These are phyloP conservation scores for Clavulina sp. DNA, from an alignment of 768 basidiomycete species.

Conservation along the genomic window DNA sequence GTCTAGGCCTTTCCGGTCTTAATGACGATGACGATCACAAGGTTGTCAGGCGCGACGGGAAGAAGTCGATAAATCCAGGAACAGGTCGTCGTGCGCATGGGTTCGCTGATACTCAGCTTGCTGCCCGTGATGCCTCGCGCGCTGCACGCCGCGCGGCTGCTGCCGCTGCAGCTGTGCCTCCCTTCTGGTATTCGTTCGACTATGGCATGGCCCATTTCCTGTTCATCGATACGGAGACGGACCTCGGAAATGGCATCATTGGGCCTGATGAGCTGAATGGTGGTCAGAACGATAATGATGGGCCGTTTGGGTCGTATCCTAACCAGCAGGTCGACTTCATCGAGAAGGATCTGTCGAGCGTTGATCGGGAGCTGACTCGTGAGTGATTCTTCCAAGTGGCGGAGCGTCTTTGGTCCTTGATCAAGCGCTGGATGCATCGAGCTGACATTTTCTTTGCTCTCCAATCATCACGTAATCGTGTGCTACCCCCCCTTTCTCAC, in stretches of 20 bases:
- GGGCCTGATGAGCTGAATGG: not conserved
- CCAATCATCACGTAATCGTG: no score
- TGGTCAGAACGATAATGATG: not conserved
- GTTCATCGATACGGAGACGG: constrained; percentile 14
- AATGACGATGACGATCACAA: no score
- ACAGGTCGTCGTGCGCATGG: no score
- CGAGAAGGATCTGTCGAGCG: not conserved
- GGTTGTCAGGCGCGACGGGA: no score
- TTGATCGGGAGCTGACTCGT: not conserved
- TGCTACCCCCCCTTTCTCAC: no score
- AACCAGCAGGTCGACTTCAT: not conserved
- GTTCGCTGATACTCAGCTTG: not conserved
- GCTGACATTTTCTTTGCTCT: not conserved
- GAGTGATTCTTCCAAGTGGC: not conserved
- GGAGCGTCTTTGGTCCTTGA: not conserved
- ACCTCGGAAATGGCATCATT: constrained; percentile 2
- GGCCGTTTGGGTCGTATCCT: not conserved
- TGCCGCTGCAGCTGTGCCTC: constrained; percentile 10
- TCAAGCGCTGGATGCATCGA: not conserved
- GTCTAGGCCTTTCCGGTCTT: no score
- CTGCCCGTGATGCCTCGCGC: no score
- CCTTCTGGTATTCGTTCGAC: constrained; percentile 17
- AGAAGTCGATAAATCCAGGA: no score
- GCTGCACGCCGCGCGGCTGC: constrained; percentile 14
- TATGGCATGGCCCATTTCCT: constrained; percentile 16